phyloP scores from a whole-genome alignment of 2,329 filamentous ascomycete genomes.

The Plectosphaerella cucumerina region DNA sequence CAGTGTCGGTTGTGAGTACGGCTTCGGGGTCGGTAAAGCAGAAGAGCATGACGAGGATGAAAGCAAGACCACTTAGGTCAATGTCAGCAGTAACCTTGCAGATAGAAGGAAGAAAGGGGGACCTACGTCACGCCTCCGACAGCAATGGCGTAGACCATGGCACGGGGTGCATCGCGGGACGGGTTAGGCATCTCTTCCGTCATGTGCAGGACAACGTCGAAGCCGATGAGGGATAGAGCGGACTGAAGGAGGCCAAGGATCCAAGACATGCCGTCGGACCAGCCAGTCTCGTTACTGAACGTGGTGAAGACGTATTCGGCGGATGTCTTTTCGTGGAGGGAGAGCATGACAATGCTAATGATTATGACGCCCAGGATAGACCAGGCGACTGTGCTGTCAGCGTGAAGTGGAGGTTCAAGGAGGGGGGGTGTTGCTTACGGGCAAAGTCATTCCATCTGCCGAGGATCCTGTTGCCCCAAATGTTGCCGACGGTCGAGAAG shows the following conservation, averaged over 20 bases:
- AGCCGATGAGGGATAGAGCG: constrained; percentile 30
- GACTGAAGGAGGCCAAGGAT: constrained; percentile 40
- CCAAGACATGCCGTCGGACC: constrained; percentile 42
- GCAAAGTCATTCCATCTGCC: constrained; percentile 37
- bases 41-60: constrained; percentile 38
- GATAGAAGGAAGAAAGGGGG: background rate
- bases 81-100: background rate
- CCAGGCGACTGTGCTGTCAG: constrained; percentile 29
- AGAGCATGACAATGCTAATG: constrained; percentile 37
- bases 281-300: constrained; percentile 40
- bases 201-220: constrained; percentile 39
- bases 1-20: constrained; percentile 30
- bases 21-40: constrained; percentile 30
- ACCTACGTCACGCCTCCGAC: constrained; percentile 38
- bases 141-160: constrained; percentile 37
- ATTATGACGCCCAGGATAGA: constrained; percentile 35
- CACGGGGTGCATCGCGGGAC: constrained; percentile 31
- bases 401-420: accelerated
- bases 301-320: constrained; percentile 37
- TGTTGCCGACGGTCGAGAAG: constrained; percentile 32
- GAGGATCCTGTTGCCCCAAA: constrained; percentile 35
- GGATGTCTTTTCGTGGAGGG: constrained; percentile 37
- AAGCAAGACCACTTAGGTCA: constrained; percentile 24
- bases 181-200: constrained; percentile 42
- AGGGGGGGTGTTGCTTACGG: constrained; percentile 16